Percentiles rank a stretch among this genome's conserved stretches.
Evolutionary conservation across 2,329 filamentous ascomycete species (phyloP).

Genomic region (Tolypocladium ovalisporum): DNA sequence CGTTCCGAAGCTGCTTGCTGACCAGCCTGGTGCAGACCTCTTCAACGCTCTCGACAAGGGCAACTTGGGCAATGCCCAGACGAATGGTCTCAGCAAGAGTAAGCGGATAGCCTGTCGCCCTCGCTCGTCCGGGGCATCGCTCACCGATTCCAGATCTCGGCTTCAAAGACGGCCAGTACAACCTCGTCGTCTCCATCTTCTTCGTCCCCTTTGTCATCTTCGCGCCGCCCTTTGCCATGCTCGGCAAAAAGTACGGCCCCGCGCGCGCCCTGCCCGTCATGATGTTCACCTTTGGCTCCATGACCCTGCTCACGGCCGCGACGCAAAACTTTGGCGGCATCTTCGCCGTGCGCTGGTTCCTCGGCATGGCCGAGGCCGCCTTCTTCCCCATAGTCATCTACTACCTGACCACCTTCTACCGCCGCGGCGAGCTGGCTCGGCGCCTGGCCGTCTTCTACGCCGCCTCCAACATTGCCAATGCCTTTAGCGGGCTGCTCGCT

Average conservation of each 20-base stretch:
- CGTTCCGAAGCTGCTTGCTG: not conserved
- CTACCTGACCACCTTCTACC: conserved; percentile 41
- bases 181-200: conserved; percentile 61
- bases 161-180: conserved; percentile 55
- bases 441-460: conserved; percentile 60
- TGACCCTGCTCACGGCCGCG: conserved; percentile 49
- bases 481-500: conserved; percentile 35
- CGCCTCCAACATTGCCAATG: conserved; percentile 60
- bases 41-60: conserved; percentile 35
- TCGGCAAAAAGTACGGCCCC: conserved; percentile 62
- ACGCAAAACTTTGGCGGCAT: conserved; percentile 37
- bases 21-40: conserved; percentile 18
- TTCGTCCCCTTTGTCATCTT: conserved; percentile 66
- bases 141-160: conserved; percentile 21
- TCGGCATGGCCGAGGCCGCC: conserved; percentile 44
- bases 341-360: conserved; percentile 36
- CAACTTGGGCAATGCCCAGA: conserved; percentile 43
- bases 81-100: conserved; percentile 31
- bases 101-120: not conserved
- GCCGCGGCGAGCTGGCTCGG: conserved; percentile 31
- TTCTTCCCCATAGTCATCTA: conserved; percentile 45
- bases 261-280: conserved; percentile 55
- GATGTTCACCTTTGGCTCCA: conserved; percentile 62
- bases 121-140: not conserved
- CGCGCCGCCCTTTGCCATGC: conserved; percentile 46